Evolutionary conservation across 176 grass and related monocot species (phyloP).

Genomic region (Triticum monococcum): DNA sequence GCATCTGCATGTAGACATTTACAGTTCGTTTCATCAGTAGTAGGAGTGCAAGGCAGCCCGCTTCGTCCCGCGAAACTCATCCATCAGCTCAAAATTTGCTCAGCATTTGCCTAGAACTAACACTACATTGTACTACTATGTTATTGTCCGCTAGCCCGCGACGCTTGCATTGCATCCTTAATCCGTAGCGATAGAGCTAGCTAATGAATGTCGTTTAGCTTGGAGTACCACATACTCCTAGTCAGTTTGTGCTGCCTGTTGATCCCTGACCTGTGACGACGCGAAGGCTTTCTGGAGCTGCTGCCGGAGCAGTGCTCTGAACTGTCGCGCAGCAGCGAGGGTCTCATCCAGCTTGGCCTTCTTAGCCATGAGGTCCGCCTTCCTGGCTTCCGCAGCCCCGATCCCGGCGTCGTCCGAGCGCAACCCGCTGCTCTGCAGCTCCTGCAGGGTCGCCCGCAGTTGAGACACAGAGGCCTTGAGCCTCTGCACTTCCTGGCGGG

Average conservation of each 20-base stretch:
- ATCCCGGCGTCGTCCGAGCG: constrained; percentile 51
- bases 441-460: constrained; percentile 59
- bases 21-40: no score
- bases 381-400: constrained; percentile 61
- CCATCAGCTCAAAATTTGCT: no score
- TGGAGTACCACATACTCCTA: no score
- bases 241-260: constrained; percentile 5
- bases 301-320: constrained; percentile 65
- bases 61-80: no score
- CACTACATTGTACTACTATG: no score
- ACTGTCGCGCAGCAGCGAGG: constrained; percentile 47
- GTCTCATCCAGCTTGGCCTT: constrained; percentile 63
- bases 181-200: no score
- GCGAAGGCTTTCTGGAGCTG: constrained; percentile 67
- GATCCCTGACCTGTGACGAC: constrained; percentile 42
- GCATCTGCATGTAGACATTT: no score
- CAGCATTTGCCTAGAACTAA: no score
- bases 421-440: constrained; percentile 43
- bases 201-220: no score
- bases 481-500: constrained; percentile 54
- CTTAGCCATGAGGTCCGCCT: constrained; percentile 57
- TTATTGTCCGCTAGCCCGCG: no score
- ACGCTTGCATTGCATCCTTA: no score
- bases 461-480: constrained; percentile 54
- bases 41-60: no score